phyloP scores from a whole-genome alignment of 2,329 filamentous ascomycete species.

The Fusarium fracticaudum region DNA sequence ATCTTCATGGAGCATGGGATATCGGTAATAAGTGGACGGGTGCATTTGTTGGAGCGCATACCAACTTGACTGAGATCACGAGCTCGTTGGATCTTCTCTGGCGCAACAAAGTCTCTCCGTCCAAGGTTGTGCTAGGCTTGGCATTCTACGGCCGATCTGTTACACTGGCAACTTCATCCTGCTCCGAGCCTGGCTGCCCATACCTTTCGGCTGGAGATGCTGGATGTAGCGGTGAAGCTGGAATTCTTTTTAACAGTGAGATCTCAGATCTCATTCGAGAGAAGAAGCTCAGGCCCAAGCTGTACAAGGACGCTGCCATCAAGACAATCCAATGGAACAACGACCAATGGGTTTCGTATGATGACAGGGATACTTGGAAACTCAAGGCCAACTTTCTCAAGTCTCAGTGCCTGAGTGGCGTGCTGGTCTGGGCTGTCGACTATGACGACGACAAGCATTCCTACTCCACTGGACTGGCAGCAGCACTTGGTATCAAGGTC shows the following conservation, averaged over 20 bases:
- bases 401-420: neutral
- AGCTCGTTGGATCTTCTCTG: slow-evolving; percentile 55
- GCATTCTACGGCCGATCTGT: slow-evolving; percentile 53
- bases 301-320: neutral
- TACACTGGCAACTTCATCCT: slow-evolving; percentile 19
- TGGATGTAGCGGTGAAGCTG: neutral
- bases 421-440: neutral
- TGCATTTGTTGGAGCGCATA: slow-evolving; percentile 50
- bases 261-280: neutral
- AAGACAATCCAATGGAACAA: neutral
- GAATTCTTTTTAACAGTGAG: neutral
- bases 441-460: neutral
- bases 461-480: neutral
- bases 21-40: slow-evolving; percentile 44
- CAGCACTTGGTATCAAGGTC: neutral
- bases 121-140: slow-evolving; percentile 54
- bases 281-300: neutral
- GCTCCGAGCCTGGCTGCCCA: slow-evolving; percentile 15
- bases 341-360: neutral
- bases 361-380: neutral
- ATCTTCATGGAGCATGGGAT: slow-evolving; percentile 50
- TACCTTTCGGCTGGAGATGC: neutral
- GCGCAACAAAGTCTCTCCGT: slow-evolving; percentile 52
- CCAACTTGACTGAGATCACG: slow-evolving; percentile 60
- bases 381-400: neutral